A percentile compares a stretch with the other conserved stretches of the same genome.
phyloP scores from a whole-genome alignment of 2,329 filamentous ascomycete species.

The Fusarium sulawesiense region DNA sequence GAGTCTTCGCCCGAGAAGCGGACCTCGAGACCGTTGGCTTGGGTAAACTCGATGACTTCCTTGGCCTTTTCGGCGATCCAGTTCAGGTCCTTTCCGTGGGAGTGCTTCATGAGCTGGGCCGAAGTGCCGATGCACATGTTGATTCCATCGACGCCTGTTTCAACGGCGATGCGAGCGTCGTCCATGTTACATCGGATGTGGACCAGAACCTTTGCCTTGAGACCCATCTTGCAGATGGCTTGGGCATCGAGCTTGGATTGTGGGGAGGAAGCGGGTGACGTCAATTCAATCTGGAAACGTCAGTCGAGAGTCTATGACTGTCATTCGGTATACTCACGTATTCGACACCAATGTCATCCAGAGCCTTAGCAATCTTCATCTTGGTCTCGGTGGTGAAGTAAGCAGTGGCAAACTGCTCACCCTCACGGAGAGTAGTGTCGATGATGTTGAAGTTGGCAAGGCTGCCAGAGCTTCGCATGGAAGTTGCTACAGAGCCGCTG shows the following conservation, averaged over 20 bases:
- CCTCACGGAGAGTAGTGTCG: conserved; percentile 44
- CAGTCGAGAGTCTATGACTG: neutral
- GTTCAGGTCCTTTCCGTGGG: conserved; percentile 91
- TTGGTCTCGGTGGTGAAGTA: conserved; percentile 75
- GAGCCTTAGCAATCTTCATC: conserved; percentile 41
- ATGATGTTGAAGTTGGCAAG: conserved; percentile 44
- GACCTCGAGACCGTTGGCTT: conserved; percentile 45
- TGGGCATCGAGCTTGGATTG: conserved; percentile 89
- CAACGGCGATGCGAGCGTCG: conserved; percentile 78
- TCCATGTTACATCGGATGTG: conserved; percentile 50
- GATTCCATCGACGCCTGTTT: conserved; percentile 72
- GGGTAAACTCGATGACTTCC: conserved; percentile 50
- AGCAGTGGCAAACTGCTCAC: conserved; percentile 69
- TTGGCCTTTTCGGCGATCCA: conserved; percentile 74
- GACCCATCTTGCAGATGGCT: conserved; percentile 91
- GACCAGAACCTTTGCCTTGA: conserved; percentile 70
- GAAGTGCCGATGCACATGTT: conserved; percentile 89
- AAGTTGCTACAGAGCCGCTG: conserved; percentile 21
- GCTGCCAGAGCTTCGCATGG: conserved; percentile 18
- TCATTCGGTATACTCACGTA: conserved; percentile 26
- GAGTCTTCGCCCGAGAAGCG: conserved; percentile 80
- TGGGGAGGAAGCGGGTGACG: conserved; percentile 85
- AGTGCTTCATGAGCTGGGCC: conserved; percentile 84
- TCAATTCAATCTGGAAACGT: conserved; percentile 70
- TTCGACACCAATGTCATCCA: conserved; percentile 66